Evolutionary conservation across 768 basidiomycete species (phyloP).

Genomic region (Lactarius hatsudake): DNA sequence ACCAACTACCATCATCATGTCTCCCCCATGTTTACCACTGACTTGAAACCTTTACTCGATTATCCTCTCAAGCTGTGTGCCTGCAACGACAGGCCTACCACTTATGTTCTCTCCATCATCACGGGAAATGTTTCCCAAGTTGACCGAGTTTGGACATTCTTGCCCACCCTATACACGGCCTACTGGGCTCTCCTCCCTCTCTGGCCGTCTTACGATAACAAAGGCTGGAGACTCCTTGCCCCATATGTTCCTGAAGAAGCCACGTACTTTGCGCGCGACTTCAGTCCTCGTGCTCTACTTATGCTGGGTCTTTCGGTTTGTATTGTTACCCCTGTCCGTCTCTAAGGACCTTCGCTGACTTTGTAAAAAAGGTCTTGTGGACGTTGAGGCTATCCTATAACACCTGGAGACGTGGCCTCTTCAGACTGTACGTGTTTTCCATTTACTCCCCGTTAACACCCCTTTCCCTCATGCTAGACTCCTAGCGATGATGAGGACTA

Average conservation of each 20-base stretch:
- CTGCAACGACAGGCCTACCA: slow-evolving; percentile 43
- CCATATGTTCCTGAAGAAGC: slow-evolving; percentile 56
- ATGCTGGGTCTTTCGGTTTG: slow-evolving; percentile 69
- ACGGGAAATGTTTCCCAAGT: slow-evolving; percentile 86
- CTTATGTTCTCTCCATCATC: slow-evolving; percentile 60
- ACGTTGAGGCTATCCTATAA: slow-evolving; percentile 77
- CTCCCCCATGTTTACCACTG: not conserved
- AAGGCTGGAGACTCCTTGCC: slow-evolving; percentile 42
- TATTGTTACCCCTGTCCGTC: slow-evolving; percentile 6
- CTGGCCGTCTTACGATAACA: slow-evolving; percentile 36
- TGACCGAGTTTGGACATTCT: slow-evolving; percentile 71
- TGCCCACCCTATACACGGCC: slow-evolving; percentile 78
- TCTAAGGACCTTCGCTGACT: not conserved
- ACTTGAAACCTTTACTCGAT: slow-evolving; percentile 19
- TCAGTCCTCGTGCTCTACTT: slow-evolving; percentile 68
- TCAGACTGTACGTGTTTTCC: slow-evolving; percentile 51
- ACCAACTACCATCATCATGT: slow-evolving; percentile 1
- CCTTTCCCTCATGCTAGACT: not conserved
- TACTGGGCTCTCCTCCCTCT: slow-evolving; percentile 79
- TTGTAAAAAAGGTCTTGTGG: slow-evolving; percentile 44
- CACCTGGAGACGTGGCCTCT: slow-evolving; percentile 80
- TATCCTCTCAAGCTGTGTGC: slow-evolving; percentile 68
- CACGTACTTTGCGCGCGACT: slow-evolving; percentile 40
- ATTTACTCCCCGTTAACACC: not conserved
- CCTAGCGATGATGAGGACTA: slow-evolving; percentile 83